These are phyloP conservation scores for Citrullus amarus DNA, from an alignment of 306 rosid genomes.

Conservation along the genomic window DNA sequence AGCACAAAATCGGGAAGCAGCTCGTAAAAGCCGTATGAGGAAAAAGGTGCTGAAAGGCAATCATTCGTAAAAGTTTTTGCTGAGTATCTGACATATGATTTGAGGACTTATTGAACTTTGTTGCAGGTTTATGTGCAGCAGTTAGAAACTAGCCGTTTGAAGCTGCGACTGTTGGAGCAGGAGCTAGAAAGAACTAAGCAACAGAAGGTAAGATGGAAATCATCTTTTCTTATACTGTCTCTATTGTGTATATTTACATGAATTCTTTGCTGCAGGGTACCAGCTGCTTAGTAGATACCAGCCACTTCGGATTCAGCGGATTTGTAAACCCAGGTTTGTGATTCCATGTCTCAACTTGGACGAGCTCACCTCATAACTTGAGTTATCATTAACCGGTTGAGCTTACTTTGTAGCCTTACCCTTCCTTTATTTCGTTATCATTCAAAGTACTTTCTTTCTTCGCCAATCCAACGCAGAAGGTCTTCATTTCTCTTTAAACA, in stretches of 20 bases:
- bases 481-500: background rate
- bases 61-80: background rate
- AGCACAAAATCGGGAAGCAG: slow-evolving; percentile 92
- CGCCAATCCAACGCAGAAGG: background rate
- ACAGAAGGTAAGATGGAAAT: slow-evolving; percentile 41
- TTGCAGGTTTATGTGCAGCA: slow-evolving; percentile 82
- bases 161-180: slow-evolving; percentile 62
- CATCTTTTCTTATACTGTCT: background rate
- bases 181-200: slow-evolving; percentile 54
- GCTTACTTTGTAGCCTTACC: background rate
- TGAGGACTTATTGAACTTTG: slow-evolving; percentile 1
- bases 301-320: slow-evolving; percentile 39
- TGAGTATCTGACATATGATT: background rate
- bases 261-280: slow-evolving; percentile 36
- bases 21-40: slow-evolving; percentile 59
- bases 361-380: background rate
- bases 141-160: slow-evolving; percentile 72
- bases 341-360: background rate
- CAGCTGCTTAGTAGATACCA: slow-evolving; percentile 27
- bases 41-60: slow-evolving; percentile 46
- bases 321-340: slow-evolving; percentile 53
- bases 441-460: background rate
- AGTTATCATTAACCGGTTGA: background rate
- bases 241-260: background rate
- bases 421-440: background rate